phyloP scores from a whole-genome alignment of 1,284 basidiomycete species.

The Apiotrichum mycotoxinovorans region DNA sequence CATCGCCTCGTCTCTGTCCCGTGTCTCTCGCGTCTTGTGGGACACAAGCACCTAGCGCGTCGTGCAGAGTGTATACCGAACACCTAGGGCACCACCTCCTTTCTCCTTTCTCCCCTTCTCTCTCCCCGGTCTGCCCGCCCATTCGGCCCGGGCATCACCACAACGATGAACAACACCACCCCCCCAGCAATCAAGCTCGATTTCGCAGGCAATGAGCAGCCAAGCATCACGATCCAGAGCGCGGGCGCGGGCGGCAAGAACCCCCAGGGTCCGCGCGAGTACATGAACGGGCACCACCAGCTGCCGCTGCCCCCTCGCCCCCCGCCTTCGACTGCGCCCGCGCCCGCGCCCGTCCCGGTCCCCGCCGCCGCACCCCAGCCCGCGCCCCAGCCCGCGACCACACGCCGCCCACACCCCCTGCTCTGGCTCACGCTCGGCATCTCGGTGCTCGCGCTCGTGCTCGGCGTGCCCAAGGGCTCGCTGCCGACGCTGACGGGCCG shows the following conservation, averaged over 20 bases:
- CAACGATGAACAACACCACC: background rate
- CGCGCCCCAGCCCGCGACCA: background rate
- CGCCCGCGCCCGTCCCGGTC: too few relatives aligned
- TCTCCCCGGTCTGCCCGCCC: too few relatives aligned
- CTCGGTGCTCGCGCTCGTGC: slow-evolving; percentile 34
- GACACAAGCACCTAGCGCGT: too few relatives aligned
- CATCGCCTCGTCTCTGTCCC: background rate
- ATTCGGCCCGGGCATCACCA: background rate
- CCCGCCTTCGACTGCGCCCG: too few relatives aligned
- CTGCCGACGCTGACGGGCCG: slow-evolving; percentile 43
- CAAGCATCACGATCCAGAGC: background rate
- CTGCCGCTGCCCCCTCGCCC: background rate
- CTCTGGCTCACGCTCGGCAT: slow-evolving; percentile 39
- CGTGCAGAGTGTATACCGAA: too few relatives aligned
- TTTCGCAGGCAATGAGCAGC: background rate
- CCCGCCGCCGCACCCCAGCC: too few relatives aligned
- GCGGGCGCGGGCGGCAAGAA: too few relatives aligned
- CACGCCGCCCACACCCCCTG: slow-evolving; percentile 36
- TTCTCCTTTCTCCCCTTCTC: too few relatives aligned
- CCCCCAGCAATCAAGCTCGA: background rate
- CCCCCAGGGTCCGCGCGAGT: too few relatives aligned
- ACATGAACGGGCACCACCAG: background rate
- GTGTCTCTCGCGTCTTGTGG: too few relatives aligned
- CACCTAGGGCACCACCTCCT: too few relatives aligned
- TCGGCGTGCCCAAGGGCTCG: slow-evolving; percentile 42